Evolutionary conservation across 2,329 filamentous ascomycete genomes (phyloP).

Genomic region (Apiospora koreana): DNA sequence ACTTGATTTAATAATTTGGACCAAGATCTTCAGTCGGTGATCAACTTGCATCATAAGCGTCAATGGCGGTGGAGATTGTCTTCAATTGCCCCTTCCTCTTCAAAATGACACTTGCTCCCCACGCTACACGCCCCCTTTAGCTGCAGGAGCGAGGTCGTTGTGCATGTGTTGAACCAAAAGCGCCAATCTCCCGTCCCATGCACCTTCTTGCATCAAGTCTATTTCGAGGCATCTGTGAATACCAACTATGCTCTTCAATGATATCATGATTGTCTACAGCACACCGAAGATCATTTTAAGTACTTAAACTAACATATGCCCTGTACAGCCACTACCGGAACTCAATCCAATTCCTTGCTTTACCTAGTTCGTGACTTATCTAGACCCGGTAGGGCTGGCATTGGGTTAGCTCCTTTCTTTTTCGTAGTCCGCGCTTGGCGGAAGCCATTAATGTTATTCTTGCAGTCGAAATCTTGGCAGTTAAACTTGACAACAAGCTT

Average conservation of each 20-base stretch:
- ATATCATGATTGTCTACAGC: neutral
- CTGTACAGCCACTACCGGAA: neutral
- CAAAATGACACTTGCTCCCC: neutral
- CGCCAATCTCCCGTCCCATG: neutral
- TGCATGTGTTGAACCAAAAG: neutral
- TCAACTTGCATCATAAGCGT: neutral
- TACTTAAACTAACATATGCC: no score
- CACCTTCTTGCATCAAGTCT: neutral
- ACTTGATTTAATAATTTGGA: neutral
- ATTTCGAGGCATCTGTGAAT: neutral
- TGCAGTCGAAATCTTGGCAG: neutral
- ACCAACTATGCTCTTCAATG: neutral
- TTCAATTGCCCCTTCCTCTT: neutral
- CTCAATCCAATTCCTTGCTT: no score
- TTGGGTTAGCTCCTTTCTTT: neutral
- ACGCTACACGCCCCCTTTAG: neutral
- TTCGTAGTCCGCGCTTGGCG: neutral
- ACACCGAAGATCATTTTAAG: no score
- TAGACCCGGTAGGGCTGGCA: neutral
- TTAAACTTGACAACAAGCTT: neutral
- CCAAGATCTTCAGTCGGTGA: neutral
- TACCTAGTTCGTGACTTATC: no score
- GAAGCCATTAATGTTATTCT: neutral
- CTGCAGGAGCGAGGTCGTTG: neutral
- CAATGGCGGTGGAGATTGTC: neutral